Evolutionary conservation across 805 yeast species (phyloP).

Genomic region (Teunomyces stri): DNA sequence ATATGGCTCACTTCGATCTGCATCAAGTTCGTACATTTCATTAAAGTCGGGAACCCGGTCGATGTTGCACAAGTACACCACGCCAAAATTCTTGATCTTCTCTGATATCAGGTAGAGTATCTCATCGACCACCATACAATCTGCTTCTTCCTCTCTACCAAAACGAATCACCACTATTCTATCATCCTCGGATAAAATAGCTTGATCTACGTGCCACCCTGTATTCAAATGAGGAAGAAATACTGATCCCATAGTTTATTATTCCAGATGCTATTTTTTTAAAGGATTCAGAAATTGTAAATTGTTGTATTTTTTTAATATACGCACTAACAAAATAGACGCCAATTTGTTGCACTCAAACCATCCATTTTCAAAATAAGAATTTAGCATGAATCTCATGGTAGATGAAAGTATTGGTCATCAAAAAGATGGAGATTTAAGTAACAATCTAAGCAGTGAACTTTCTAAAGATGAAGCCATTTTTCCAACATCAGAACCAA

Average conservation of each 20-base stretch:
- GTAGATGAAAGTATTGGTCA: too few species aligned
- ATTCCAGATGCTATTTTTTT: background rate
- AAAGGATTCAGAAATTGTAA: background rate
- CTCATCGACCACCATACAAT: conserved; percentile 91
- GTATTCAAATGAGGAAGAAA: conserved; percentile 77
- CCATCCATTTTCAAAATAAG: too few species aligned
- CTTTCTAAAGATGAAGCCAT: background rate
- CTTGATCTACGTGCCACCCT: conserved; percentile 98
- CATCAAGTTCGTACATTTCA: conserved; percentile 78
- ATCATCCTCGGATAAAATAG: conserved; percentile 87
- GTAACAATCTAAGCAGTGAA: background rate
- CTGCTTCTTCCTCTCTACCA: conserved; percentile 73
- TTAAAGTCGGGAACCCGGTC: conserved; percentile 87
- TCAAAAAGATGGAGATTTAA: background rate
- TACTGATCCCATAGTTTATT: conserved; percentile 64
- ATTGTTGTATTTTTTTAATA: background rate
- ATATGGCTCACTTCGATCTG: conserved; percentile 60
- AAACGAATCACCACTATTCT: conserved; percentile 84
- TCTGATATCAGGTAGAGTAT: conserved; percentile 74
- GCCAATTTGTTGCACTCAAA: conserved; percentile 3
- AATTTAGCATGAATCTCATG: background rate
- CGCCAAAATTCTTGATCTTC: conserved; percentile 84
- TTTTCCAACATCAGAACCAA: background rate
- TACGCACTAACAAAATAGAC: background rate
- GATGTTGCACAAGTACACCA: conserved; percentile 82